Conservation (phyloP, 106 monocot species). For the Vanilla planifolia region DNA sequence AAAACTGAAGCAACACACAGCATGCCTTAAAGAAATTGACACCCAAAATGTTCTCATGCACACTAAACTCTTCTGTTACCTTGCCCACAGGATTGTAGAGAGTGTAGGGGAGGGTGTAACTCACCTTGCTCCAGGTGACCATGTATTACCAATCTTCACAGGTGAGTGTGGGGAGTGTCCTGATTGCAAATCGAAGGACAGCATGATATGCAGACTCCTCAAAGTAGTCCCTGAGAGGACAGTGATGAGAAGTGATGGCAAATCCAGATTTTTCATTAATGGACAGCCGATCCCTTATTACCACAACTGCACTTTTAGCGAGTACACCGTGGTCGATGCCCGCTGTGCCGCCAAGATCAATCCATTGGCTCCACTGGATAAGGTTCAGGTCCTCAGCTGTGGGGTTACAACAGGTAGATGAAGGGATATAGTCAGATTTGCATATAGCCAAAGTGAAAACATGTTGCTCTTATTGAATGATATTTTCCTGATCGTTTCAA, state of each 20-base stretch:
- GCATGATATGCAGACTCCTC: conserved; percentile 62
- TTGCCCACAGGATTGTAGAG: conserved; percentile 47
- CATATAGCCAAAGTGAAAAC: too few relatives aligned
- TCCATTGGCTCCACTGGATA: conserved; percentile 65
- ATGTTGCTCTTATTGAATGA: not conserved
- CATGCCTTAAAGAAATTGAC: not conserved
- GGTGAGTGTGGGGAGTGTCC: conserved; percentile 64
- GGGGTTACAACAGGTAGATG: conserved; percentile 59
- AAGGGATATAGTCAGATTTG: too few relatives aligned
- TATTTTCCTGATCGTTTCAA: not conserved
- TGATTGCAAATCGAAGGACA: conserved; percentile 56
- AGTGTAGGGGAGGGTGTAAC: conserved; percentile 83
- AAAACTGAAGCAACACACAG: not conserved
- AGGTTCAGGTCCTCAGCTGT: conserved; percentile 68
- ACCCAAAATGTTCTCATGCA: not conserved
- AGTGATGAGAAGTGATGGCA: conserved; percentile 52
- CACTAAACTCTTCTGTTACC: not conserved
- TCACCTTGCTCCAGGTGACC: conserved; percentile 59
- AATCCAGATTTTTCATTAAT: conserved; percentile 54
- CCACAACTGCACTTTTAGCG: conserved; percentile 61
- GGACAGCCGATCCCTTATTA: conserved; percentile 71
- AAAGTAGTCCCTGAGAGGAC: conserved; percentile 50
- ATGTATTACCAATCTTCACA: conserved; percentile 63
- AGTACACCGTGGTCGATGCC: conserved; percentile 61
- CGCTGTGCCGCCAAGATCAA: conserved; percentile 62